Evolutionary conservation across 208 protist genomes (phyloP).

Genomic region (Crithidia sp.): DNA sequence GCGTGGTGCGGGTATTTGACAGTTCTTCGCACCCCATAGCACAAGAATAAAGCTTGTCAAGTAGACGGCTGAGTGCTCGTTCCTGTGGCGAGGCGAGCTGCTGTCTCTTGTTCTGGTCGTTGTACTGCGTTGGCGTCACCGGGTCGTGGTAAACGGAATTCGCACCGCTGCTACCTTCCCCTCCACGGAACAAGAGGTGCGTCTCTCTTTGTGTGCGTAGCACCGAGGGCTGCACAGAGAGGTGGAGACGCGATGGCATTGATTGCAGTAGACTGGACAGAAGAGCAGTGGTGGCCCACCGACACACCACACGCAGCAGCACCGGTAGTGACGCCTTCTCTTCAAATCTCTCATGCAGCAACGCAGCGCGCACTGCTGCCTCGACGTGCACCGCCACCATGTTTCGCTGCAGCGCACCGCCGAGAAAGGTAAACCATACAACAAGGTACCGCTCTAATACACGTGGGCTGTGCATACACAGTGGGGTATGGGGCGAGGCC

Average conservation of each 20-base stretch:
- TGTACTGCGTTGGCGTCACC: no score
- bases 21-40: background rate
- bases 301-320: background rate
- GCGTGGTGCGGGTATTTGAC: background rate
- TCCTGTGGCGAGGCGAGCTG: no score
- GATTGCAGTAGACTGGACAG: background rate
- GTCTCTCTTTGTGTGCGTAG: background rate
- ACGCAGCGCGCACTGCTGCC: background rate
- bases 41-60: background rate
- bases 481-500: slow-evolving; percentile 2
- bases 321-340: background rate
- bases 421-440: slow-evolving; percentile 15
- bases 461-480: background rate
- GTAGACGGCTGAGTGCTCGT: background rate
- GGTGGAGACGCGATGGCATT: no score
- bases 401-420: background rate
- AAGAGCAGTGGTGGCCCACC: slow-evolving; percentile 1
- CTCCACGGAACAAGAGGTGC: slow-evolving; percentile 8
- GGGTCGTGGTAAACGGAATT: background rate
- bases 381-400: background rate
- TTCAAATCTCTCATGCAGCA: background rate
- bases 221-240: background rate
- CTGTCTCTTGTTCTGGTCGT: no score
- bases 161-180: background rate
- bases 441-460: background rate